Conservation (phyloP, 1,284 basidiomycete genomes). For the Pascua guehoae region DNA sequence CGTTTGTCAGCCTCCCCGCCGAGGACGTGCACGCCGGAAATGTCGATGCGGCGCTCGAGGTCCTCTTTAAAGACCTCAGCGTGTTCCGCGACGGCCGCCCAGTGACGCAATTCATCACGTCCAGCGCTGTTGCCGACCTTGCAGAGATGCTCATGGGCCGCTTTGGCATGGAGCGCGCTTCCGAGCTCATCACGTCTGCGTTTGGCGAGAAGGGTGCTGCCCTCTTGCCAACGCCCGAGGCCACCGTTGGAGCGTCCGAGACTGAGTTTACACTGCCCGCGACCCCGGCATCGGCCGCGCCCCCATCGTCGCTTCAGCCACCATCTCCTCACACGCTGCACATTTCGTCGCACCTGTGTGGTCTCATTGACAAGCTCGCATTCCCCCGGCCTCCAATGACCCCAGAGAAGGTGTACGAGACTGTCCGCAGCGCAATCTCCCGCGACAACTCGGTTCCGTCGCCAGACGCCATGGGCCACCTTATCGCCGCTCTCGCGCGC, state of each 20-base stretch:
- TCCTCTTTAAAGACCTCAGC: constrained; percentile 53
- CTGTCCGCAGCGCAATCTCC: constrained; percentile 15
- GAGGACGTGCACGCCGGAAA: constrained; percentile 20
- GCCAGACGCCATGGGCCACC: constrained; percentile 55
- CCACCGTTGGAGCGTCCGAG: constrained; percentile 11
- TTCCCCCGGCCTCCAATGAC: constrained; percentile 3
- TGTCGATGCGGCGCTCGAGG: constrained; percentile 51
- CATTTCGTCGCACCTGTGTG: constrained; percentile 16
- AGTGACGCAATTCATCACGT: constrained; percentile 23
- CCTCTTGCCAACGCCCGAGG: constrained; percentile 17
- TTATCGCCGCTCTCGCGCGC: constrained; percentile 69
- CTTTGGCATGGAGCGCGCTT: constrained; percentile 42
- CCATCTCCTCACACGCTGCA: constrained; percentile 16
- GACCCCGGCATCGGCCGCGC: constrained; percentile 10
- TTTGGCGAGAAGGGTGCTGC: constrained; percentile 25
- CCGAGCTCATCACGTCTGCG: constrained; percentile 16
- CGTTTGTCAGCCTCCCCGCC: constrained; percentile 4
- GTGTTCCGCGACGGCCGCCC: constrained; percentile 37
- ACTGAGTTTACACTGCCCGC: constrained; percentile 9
- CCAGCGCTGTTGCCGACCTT: constrained; percentile 45
- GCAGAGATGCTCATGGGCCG: constrained; percentile 16
- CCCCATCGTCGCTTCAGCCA: constrained; percentile 11
- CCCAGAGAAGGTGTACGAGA: constrained; percentile 12
- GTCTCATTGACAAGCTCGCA: constrained; percentile 18
- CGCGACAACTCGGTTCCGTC: constrained; percentile 24